phyloP scores from a whole-genome alignment of 2,329 filamentous ascomycete species.

The Sclerotinia minor region DNA sequence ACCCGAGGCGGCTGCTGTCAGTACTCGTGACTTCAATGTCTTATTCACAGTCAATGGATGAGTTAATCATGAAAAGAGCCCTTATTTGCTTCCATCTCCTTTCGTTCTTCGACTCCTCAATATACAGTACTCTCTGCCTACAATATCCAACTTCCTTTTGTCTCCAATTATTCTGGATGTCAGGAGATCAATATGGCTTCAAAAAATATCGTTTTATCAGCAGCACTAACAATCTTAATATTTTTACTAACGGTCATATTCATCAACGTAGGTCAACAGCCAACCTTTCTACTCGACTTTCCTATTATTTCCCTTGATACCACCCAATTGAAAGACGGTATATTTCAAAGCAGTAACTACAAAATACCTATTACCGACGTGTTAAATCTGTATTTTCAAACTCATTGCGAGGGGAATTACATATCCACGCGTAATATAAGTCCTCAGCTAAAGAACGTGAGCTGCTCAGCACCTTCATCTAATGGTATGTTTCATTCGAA shows the following conservation, averaged over 20 bases:
- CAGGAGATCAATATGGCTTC: background rate
- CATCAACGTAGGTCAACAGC: background rate
- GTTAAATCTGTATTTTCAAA: conserved; percentile 15
- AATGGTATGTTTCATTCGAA: conserved; percentile 4
- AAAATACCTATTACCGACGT: conserved; percentile 3
- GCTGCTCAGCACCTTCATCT: conserved; percentile 8
- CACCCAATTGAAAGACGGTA: background rate
- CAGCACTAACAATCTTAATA: background rate
- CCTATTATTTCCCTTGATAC: conserved; percentile 16
- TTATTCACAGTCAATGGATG: background rate
- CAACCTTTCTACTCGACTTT: background rate
- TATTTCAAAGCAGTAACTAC: background rate
- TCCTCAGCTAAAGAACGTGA: background rate
- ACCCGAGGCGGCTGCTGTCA: background rate
- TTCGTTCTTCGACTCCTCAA: background rate
- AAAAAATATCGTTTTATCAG: conserved; percentile 1
- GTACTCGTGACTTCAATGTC: background rate
- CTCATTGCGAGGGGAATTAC: conserved; percentile 13
- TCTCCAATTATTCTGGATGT: background rate
- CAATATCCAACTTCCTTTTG: background rate
- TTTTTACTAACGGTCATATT: background rate
- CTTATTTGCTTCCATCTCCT: background rate
- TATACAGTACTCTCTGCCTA: background rate
- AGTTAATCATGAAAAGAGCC: background rate
- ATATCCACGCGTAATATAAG: background rate